Evolutionary conservation across 352 stramenopile species (phyloP), one percentile per base, ranked within the genome.

Genomic region (Pythium rishiriense): DNA sequence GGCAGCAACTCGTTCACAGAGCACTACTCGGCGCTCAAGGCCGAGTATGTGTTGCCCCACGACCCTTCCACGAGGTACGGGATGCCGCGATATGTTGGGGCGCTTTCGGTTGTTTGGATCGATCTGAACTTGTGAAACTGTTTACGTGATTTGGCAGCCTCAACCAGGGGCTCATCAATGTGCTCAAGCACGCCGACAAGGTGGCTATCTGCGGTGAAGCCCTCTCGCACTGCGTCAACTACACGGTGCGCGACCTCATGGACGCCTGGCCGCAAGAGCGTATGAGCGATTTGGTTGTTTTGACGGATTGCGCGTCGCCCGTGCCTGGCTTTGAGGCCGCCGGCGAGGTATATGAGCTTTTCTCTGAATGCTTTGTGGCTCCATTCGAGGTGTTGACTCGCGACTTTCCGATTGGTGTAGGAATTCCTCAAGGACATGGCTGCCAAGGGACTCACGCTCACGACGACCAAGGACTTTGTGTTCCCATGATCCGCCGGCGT

Each of bases 181-280:
- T 80, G 22, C 83, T 99, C 55, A 87, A 87, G 73, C 76, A 78
- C n/a, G 82, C 85, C 4, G 82, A 91, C 71, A 82, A 84, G 53
- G 83, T 99, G 2, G 63, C 97, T 15, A 77, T 99, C 35, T 97
- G 91, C 56, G 97, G 97, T 25, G 93, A 99, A 73, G 96, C 97
- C 8, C 78, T 97, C 62, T 98, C 91, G 41, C 97, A 99, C 73
- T 99, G 96, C 76, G 96, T 99, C 29, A 99, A 99, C 73, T 98
- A 98, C 77, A 98, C 96, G 0, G 73, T 98, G 10, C 79, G 95
- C 19, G 95, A 98, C 65, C 82, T 99, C 41, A 77, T 97, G 0
- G 71, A 83, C 22, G 67, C 85, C 25, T 98, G 90, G 91, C 83
- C 90, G 1, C 72, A 71, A 26, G 74, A 91, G 10, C 75, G 92